phyloP scores from a whole-genome alignment of 306 rosid species.

The Lathyrus aphaca region DNA sequence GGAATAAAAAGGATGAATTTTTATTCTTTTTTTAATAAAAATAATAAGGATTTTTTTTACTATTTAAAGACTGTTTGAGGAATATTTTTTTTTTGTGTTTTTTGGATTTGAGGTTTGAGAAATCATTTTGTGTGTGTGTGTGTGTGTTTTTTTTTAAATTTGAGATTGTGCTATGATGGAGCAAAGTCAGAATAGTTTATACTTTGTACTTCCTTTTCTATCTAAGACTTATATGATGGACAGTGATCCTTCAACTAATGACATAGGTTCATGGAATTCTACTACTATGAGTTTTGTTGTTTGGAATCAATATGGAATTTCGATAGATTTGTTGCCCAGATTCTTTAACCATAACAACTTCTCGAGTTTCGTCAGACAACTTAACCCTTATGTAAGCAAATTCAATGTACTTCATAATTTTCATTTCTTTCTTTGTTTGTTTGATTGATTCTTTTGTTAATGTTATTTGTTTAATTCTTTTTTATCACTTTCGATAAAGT shows the following conservation, averaged over 20 bases:
- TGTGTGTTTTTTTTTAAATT: constrained; percentile 35
- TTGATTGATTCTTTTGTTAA: no score
- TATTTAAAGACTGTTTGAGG: constrained; percentile 17
- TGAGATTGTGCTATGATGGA: constrained; percentile 58
- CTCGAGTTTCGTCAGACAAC: no score
- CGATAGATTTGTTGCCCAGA: constrained; percentile 65
- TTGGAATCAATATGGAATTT: constrained; percentile 71
- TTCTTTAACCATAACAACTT: constrained; percentile 88
- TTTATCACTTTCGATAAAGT: no score
- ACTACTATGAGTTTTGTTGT: constrained; percentile 68
- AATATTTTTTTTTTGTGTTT: no score
- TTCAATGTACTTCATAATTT: no score
- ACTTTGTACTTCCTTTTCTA: constrained; percentile 78
- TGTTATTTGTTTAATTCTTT: no score
- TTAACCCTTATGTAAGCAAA: no score
- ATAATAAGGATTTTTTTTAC: constrained; percentile 15
- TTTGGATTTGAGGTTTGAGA: no score
- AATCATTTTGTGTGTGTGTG: constrained; percentile 24
- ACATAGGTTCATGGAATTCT: constrained; percentile 75
- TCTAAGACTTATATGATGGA: constrained; percentile 86
- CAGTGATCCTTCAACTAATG: constrained; percentile 65
- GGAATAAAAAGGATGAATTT: no score
- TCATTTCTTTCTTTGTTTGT: no score
- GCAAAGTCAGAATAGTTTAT: constrained; percentile 66
- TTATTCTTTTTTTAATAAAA: constrained; percentile 6